These are phyloP conservation scores for Fusarium dimerum DNA, from an alignment of 2,329 filamentous ascomycete genomes.

Conservation along the genomic window DNA sequence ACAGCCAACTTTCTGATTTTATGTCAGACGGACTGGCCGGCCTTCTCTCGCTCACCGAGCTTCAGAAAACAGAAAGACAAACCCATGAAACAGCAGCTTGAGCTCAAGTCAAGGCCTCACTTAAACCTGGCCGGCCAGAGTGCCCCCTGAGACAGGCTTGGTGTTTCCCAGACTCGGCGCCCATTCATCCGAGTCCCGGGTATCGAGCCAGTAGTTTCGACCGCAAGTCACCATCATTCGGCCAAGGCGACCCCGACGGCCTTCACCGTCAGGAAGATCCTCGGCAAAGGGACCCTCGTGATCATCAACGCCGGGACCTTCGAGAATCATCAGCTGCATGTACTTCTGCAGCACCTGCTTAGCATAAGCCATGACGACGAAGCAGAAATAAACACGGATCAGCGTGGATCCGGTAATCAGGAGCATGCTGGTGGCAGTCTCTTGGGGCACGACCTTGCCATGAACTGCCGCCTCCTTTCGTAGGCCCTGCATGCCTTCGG, in stretches of 20 bases:
- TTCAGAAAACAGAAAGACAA: neutral
- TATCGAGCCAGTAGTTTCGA: conserved; percentile 79
- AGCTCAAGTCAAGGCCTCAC: conserved; percentile 5
- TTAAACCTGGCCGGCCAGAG: conserved; percentile 38
- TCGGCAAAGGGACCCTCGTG: conserved; percentile 68
- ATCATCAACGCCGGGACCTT: conserved; percentile 47
- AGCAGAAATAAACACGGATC: conserved; percentile 78
- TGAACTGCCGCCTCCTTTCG: conserved; percentile 36
- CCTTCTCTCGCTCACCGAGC: no score
- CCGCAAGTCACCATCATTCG: conserved; percentile 74
- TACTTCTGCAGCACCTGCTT: conserved; percentile 74
- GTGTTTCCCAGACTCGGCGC: conserved; percentile 58
- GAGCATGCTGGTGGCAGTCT: conserved; percentile 72
- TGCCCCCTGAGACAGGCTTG: conserved; percentile 52
- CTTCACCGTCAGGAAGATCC: conserved; percentile 72
- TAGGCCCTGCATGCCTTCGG: conserved; percentile 36
- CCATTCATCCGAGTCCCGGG: conserved; percentile 68
- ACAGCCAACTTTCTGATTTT: neutral
- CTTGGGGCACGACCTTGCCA: conserved; percentile 49
- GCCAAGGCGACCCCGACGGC: conserved; percentile 79
- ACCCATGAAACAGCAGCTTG: conserved; percentile 7
- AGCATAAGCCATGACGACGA: conserved; percentile 83
- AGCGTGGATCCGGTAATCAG: conserved; percentile 74
- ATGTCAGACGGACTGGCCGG: neutral
- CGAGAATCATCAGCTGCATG: conserved; percentile 48